phyloP scores from a whole-genome alignment of 2,329 filamentous ascomycete species.

The Elsinoe australis region DNA sequence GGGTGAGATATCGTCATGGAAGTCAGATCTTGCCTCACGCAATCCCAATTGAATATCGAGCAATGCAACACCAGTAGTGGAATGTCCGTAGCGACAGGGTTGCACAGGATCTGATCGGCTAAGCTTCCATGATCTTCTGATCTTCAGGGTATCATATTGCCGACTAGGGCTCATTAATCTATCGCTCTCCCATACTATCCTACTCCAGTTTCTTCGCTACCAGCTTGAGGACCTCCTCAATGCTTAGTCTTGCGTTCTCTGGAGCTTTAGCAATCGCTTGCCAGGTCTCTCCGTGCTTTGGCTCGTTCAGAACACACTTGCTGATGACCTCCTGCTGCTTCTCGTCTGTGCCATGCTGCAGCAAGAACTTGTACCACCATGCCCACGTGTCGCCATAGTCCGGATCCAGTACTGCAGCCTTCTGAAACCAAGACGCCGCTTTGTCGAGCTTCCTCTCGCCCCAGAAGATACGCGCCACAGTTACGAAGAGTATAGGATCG shows the following conservation, averaged over 20 bases:
- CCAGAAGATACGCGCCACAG: conserved; percentile 94
- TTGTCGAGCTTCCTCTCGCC: conserved; percentile 85
- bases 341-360: conserved; percentile 88
- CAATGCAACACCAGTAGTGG: too few species aligned
- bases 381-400: conserved; percentile 92
- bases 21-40: too few species aligned
- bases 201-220: conserved; percentile 55
- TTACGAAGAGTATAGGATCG: conserved; percentile 80
- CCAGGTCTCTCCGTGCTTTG: conserved; percentile 89
- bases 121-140: conserved; percentile 11
- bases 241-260: conserved; percentile 62
- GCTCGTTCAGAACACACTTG: conserved; percentile 77
- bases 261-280: conserved; percentile 79
- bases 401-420: conserved; percentile 78
- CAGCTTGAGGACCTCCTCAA: conserved; percentile 74
- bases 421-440: conserved; percentile 95
- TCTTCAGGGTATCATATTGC: conserved; percentile 14
- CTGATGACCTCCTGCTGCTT: conserved; percentile 77
- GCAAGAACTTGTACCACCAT: conserved; percentile 92
- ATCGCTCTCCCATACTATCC: neutral
- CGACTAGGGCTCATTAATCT: conserved; percentile 15
- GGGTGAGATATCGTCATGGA: conserved; percentile 9
- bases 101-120: too few species aligned
- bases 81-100: too few species aligned
- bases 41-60: too few species aligned